These are phyloP conservation scores for Chaetomidium leptoderma DNA, from an alignment of 495 filamentous ascomycete species.

Conservation along the genomic window DNA sequence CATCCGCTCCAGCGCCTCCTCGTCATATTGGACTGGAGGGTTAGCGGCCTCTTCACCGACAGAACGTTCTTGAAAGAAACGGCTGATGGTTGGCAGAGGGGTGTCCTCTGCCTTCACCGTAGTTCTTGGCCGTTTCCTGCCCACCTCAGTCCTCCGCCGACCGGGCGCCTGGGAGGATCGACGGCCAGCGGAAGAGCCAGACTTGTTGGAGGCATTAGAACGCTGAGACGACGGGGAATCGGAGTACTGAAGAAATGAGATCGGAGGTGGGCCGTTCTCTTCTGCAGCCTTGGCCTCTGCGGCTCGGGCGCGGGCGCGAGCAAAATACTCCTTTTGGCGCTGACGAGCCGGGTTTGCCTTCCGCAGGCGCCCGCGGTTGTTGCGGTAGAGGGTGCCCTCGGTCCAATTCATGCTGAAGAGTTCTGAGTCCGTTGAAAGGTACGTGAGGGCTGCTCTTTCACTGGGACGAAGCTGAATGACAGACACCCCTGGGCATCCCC, in stretches of 20 bases:
- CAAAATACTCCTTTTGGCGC: slow-evolving; percentile 42
- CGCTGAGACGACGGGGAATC: slow-evolving; percentile 7
- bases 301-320: slow-evolving; percentile 32
- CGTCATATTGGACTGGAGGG: slow-evolving; percentile 7
- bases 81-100: slow-evolving; percentile 18
- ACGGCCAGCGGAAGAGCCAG: slow-evolving; percentile 8
- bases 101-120: background rate
- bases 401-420: slow-evolving; percentile 44
- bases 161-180: background rate
- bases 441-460: background rate
- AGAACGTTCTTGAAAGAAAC: slow-evolving; percentile 19
- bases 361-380: slow-evolving; percentile 31
- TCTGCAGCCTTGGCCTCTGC: slow-evolving; percentile 18
- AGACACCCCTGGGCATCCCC: background rate
- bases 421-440: background rate
- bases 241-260: slow-evolving; percentile 9
- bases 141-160: background rate
- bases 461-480: background rate
- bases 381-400: slow-evolving; percentile 40
- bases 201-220: slow-evolving; percentile 16
- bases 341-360: slow-evolving; percentile 30
- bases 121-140: slow-evolving; percentile 3
- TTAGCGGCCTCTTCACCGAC: background rate
- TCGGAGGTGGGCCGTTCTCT: slow-evolving; percentile 14
- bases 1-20: slow-evolving; percentile 19